Percentiles rank a stretch among this genome's conserved stretches.
These are phyloP conservation scores for Myxozyma neotropica DNA, from an alignment of 805 yeast genomes.

Conservation along the genomic window DNA sequence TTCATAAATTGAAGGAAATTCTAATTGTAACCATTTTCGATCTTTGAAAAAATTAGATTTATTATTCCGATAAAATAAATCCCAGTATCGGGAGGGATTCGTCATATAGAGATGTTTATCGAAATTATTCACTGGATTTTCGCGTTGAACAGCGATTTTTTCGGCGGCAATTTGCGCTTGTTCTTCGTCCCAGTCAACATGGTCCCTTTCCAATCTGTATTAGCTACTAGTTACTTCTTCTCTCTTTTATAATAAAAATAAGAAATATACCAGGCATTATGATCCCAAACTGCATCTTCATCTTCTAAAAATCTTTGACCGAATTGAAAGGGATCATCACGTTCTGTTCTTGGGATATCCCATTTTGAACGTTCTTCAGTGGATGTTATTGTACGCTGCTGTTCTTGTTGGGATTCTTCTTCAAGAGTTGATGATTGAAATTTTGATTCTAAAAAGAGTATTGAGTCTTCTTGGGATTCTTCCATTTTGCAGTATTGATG, in stretches of 20 bases:
- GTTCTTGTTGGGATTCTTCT: no score
- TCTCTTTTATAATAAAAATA: neutral
- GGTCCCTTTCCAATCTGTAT: slow-evolving; percentile 70
- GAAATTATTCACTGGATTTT: slow-evolving; percentile 82
- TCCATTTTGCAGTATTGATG: no score
- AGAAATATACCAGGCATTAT: slow-evolving; percentile 71
- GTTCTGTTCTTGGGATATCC: slow-evolving; percentile 34
- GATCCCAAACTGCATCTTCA: slow-evolving; percentile 78
- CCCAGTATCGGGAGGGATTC: slow-evolving; percentile 95
- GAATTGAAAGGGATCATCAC: slow-evolving; percentile 71
- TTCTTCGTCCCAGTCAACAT: slow-evolving; percentile 96
- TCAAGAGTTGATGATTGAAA: no score
- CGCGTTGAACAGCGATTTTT: slow-evolving; percentile 72
- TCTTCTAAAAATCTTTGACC: slow-evolving; percentile 79
- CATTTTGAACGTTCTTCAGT: slow-evolving; percentile 12
- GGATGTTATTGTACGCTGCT: neutral
- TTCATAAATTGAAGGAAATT: slow-evolving; percentile 82
- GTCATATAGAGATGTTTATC: slow-evolving; percentile 75
- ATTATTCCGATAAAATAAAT: slow-evolving; percentile 86
- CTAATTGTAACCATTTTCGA: slow-evolving; percentile 93
- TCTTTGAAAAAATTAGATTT: slow-evolving; percentile 94
- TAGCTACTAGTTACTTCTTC: neutral
- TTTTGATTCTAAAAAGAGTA: neutral
- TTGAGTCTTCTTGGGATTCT: no score
- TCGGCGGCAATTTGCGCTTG: slow-evolving; percentile 75